These are phyloP conservation scores for Rhytidiadelphus loreus DNA, from an alignment of 225 moss, liverwort and hornwort genomes.

Conservation along the genomic window DNA sequence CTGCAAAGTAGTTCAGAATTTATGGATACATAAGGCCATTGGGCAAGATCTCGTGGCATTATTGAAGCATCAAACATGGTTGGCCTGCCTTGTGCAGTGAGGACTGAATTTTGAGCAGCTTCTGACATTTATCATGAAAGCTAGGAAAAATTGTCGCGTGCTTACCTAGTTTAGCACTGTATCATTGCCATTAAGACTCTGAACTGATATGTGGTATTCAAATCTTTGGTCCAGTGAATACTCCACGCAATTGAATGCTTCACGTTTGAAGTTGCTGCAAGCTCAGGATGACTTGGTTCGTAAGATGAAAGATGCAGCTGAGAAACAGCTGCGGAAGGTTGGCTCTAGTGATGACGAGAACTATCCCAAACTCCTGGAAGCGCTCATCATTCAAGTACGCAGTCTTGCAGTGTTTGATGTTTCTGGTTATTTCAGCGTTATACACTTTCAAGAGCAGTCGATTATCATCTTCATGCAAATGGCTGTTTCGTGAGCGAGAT, in stretches of 20 bases:
- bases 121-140: not conserved
- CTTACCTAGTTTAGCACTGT: not conserved
- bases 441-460: not conserved
- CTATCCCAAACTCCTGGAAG: slow-evolving; percentile 47
- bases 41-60: not conserved
- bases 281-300: slow-evolving; percentile 74
- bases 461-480: not conserved
- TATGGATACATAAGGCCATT: not conserved
- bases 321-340: slow-evolving; percentile 55
- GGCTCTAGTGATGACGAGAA: slow-evolving; percentile 32
- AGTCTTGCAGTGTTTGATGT: not conserved
- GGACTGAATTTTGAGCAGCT: not conserved
- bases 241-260: slow-evolving; percentile 68
- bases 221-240: slow-evolving; percentile 42
- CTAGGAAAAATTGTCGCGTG: not conserved
- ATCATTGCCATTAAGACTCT: not conserved
- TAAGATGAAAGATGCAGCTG: slow-evolving; percentile 69
- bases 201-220: not conserved
- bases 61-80: not conserved
- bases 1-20: not conserved
- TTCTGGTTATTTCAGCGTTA: not conserved
- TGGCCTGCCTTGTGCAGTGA: not conserved
- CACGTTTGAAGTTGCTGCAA: slow-evolving; percentile 72
- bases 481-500: not conserved
- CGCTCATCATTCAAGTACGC: slow-evolving; percentile 54